Evolutionary conservation across 2,329 filamentous ascomycete genomes (phyloP), one percentile per base, ranked within the genome.

Genomic region (Fonsecaea multimorphosa): DNA sequence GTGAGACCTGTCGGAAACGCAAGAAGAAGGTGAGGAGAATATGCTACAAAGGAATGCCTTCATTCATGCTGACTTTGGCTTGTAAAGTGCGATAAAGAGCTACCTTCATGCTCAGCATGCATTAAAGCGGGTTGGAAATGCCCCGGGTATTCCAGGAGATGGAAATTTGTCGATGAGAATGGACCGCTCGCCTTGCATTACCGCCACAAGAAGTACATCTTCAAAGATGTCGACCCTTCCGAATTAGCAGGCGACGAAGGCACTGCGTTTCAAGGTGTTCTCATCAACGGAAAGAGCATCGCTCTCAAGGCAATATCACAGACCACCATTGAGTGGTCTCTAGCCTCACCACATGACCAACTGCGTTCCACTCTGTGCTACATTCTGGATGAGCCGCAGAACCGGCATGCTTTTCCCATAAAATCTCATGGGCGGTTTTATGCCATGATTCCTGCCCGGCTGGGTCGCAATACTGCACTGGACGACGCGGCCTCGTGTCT

Each of bases 111-210:
- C 46, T 38, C 22, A 4, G 52, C 53, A 14, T 65, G 58, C 32
- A 24, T 44, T 9, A 61, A 36, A 46, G 38, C 63, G 4, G 63
- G 58, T 14, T 61, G 63, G 63, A 60, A 38, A 54, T 65, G 52
- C n/a, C 63, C 58, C 44, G 63, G 63, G 6, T 65, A 61, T 61
- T 1, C 32, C 34, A 36, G n/a, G 54, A 40, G 58, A 32, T 65
- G 63, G 63, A 65, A 61, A 14, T 65, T 65, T 27, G 46, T 65
- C 24, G 40, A 65, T 36, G 63, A 65, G 34, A 49, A 22, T 22
- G 12, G 22, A n/a, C 53, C 44, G 34, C 53, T 65, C 22, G 24
- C 49, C 11, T 53, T 46, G 27, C 32, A 32, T 3, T 64, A 64
- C 38, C 49, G n/a, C n/a, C 56, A 49, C 22, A 64, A 57, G 51